Conservation (phyloP, 2,329 filamentous ascomycete species). For the Ceratocystis diversiconidia region DNA sequence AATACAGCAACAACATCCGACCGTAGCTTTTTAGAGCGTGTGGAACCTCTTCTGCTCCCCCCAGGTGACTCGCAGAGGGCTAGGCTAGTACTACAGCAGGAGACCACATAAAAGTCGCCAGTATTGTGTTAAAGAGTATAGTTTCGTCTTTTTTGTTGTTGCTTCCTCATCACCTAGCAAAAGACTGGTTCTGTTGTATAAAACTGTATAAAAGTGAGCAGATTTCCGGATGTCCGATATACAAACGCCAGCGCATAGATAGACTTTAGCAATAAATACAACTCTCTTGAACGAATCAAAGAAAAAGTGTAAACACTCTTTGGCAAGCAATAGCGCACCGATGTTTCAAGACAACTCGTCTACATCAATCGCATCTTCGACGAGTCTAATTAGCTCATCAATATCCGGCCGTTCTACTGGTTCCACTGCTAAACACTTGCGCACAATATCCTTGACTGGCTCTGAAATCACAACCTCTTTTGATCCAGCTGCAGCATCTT, state of each 20-base stretch:
- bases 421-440: conserved; percentile 75
- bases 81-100: background rate
- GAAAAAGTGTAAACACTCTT: background rate
- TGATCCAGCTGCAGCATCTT: conserved; percentile 20
- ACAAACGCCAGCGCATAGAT: background rate
- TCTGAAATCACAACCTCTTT: conserved; percentile 53
- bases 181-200: background rate
- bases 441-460: conserved; percentile 71
- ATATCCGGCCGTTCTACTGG: conserved; percentile 77
- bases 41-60: background rate
- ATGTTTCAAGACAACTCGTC: conserved; percentile 32
- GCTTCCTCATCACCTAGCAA: too few relatives aligned
- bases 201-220: too few relatives aligned
- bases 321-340: background rate
- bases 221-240: too few relatives aligned
- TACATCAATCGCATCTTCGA: conserved; percentile 60
- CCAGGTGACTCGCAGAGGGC: background rate
- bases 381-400: conserved; percentile 63
- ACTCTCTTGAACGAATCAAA: background rate
- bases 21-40: background rate
- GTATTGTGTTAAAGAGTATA: background rate
- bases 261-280: too few relatives aligned
- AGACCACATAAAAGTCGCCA: background rate
- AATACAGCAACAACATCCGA: background rate
- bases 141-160: background rate